Percentiles rank a stretch among this genome's conserved stretches.
phyloP scores from a whole-genome alignment of 139 green algal species.

The Picochlorum sp. region DNA sequence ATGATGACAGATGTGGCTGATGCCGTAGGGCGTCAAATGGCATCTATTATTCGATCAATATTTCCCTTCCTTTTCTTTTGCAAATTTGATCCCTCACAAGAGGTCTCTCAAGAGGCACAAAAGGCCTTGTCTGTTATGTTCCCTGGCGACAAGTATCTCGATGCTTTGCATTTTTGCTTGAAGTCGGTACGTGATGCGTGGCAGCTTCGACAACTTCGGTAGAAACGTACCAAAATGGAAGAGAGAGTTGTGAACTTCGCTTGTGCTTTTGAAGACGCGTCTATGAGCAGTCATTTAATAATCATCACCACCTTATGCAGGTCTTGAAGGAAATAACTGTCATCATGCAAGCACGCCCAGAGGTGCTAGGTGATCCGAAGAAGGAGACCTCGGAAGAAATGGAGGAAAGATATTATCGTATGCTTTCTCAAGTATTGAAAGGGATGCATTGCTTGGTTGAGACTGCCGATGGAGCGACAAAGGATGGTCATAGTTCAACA shows the following conservation, averaged over 20 bases:
- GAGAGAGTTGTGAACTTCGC: too few species aligned
- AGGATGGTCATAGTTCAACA: not conserved
- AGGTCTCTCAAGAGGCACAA: slow-evolving; percentile 42
- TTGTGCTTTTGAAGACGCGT: too few species aligned
- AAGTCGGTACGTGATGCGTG: slow-evolving; percentile 30
- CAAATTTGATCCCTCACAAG: slow-evolving; percentile 46
- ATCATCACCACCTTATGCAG: slow-evolving; percentile 10
- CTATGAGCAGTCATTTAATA: not conserved
- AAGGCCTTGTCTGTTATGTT: slow-evolving; percentile 39
- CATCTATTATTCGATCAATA: slow-evolving; percentile 22
- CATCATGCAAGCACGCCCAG: slow-evolving; percentile 24
- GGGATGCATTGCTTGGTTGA: slow-evolving; percentile 42
- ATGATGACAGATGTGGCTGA: slow-evolving; percentile 31
- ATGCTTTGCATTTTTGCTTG: slow-evolving; percentile 43
- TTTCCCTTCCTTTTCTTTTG: slow-evolving; percentile 57
- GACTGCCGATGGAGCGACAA: not conserved
- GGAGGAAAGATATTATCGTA: slow-evolving; percentile 50
- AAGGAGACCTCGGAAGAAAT: slow-evolving; percentile 62
- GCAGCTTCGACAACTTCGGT: too few species aligned
- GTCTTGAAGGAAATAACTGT: slow-evolving; percentile 35
- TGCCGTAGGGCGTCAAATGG: slow-evolving; percentile 26
- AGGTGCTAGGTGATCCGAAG: slow-evolving; percentile 41
- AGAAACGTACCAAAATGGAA: too few species aligned
- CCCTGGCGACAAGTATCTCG: slow-evolving; percentile 27
- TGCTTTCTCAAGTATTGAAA: slow-evolving; percentile 33